Evolutionary conservation across 441 rosid species (phyloP), one percentile per base, ranked within the genome.

Genomic region (Euphorbia schlechtendalii): DNA sequence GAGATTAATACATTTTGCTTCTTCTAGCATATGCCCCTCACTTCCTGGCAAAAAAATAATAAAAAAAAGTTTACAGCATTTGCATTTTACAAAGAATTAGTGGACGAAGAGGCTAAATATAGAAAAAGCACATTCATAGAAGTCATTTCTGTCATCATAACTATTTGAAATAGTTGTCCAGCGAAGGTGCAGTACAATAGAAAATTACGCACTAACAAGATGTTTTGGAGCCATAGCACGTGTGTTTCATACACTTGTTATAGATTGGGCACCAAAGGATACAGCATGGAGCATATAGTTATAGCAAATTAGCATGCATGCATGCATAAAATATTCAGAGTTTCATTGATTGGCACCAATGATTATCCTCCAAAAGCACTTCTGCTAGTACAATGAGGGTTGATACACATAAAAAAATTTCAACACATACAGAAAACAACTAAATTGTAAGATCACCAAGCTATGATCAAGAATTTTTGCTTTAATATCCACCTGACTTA

Each of bases 11-110:
- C 91, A 94, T 76, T 91, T 94, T 13, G 99, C 99, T 86, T 91
- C 99, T 79, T 94, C 98, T 70, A 94, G 78, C 83, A 87, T 86
- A 82, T 94, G 96, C 55, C 99, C 98, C 81, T 91, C 99, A 71
- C 99, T 94, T 76, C 99, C 99, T 94, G 90, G 65, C n/a, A 78
- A 75, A 46, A 68, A 79, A 59, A 59, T 59, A 64, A 56, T 52
- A 41, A n/a, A 60, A 57, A 58, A 49, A 76, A 67, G 62, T 67
- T 68, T 25, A 36, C 21, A 60, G 17, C 10, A 41, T 25, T 51
- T n/a, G 14, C 11, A 46, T n/a, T n/a, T n/a, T n/a, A n/a, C n/a
- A n/a, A n/a, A n/a, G n/a, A n/a, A n/a, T n/a, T n/a, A n/a, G n/a
- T n/a, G n/a, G n/a, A n/a, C n/a, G n/a, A n/a, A n/a, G 56, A 63